Base-by-base conservation (phyloP, 768 basidiomycete genomes). In the Amanita polypyramis region DNA sequence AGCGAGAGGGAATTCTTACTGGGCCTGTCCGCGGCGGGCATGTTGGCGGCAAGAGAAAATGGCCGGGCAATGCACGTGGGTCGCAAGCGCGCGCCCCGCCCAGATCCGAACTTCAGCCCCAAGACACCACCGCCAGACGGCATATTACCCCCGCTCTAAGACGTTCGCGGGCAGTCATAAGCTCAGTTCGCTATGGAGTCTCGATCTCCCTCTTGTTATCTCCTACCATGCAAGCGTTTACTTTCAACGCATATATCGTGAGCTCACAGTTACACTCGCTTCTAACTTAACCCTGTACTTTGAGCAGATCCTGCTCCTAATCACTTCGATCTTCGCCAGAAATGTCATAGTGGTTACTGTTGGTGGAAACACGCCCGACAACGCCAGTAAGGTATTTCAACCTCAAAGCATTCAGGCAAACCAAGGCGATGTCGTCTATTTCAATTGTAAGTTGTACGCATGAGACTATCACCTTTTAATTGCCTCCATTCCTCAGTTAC, bases 1-100 rank as follows among this genome's bases (percentile, higher is more conserved):
- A 89, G 78, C 14, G 68, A 64, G 9, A 80, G 65, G 12, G 70
- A 61, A 56, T 67, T 75, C 48, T 69, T 74, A 51, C 58, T 63
- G 8, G 45, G 49, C 29, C 54, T 57, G 17, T 58, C 30, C 17
- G 32, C 9, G 21, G 20, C 21, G 41, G 17, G 2, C 23, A 25
- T 23, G 27, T 55, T 25, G 29, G 12, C 5, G 29, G 30, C n/a
- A n/a, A n/a, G n/a, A n/a, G n/a, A n/a, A n/a, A n/a, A n/a, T n/a
- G n/a, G n/a, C n/a, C n/a, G n/a, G n/a, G n/a, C n/a, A n/a, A n/a
- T n/a, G n/a, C n/a, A n/a, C n/a, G n/a, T n/a, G n/a, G n/a, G n/a
- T n/a, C n/a, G n/a, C n/a, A n/a, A n/a, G n/a, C n/a, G n/a, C n/a
- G n/a, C n/a, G n/a, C n/a, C n/a, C n/a, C n/a, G n/a, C n/a, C n/a